Percentiles rank a stretch among this genome's conserved stretches.
Conservation (phyloP, 257 asterid species). For the Solanum appendiculatum region DNA sequence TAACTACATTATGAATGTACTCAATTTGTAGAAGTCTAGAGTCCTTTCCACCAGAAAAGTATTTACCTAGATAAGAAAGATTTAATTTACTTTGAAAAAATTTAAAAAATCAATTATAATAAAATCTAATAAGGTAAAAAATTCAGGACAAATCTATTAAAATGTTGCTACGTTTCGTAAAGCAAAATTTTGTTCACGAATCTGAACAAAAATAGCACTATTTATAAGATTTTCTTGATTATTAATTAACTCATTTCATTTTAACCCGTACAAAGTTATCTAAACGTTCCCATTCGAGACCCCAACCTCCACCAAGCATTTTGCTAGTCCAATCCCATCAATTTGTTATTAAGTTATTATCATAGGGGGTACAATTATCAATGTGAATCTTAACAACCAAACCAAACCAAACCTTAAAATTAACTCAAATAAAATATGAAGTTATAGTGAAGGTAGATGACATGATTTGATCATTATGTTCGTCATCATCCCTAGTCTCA, state of each 20-base stretch:
- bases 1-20: neutral
- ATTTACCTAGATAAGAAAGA: neutral
- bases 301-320: neutral
- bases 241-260: neutral
- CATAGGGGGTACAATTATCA: neutral
- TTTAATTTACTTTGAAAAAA: neutral
- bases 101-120: neutral
- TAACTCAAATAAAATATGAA: neutral
- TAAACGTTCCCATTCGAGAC: neutral
- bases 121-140: neutral
- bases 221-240: neutral
- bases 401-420: slow-evolving; percentile 3
- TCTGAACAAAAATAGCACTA: neutral
- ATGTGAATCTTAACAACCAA: slow-evolving; percentile 1
- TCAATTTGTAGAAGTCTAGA: neutral
- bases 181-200: neutral
- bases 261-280: neutral
- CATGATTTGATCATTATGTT: slow-evolving; percentile 8
- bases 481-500: neutral
- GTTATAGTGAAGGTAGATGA: slow-evolving; percentile 3
- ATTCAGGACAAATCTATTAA: neutral
- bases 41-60: neutral
- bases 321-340: neutral
- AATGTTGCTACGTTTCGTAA: neutral
- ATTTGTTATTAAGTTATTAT: neutral